Evolutionary conservation across 202 grass and related monocot genomes (phyloP), one percentile per base, ranked within the genome.

Genomic region (Bolboschoenoplectus hybrid): DNA sequence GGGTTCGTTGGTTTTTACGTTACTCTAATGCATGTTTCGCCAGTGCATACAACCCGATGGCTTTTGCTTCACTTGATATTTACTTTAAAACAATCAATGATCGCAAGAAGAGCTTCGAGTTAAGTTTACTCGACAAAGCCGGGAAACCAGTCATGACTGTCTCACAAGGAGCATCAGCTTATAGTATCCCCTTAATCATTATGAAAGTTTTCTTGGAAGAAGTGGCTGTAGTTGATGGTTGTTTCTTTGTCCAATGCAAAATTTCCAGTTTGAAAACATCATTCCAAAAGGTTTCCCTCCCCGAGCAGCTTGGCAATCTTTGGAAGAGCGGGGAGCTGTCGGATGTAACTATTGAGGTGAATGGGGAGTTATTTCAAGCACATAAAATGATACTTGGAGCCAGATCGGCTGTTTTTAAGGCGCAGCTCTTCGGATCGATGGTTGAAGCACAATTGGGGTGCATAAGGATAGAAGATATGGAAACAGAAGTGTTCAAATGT

Each of bases 381-480:
- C 71, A 74, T 74, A 26, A 5, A 3, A 32, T 19, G n/a, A 74
- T 74, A 34, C 45, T 74, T 12, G 44, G 45, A 74, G 46, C 45
- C 9, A 11, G 71, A 13, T 74, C 46, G 1, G 44, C 71, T 32
- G 45, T 49, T 74, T 74, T 74, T 51, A 34, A 49, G 68, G 17
- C 43, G 9, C 41, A 19, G 17, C 41, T 72, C 17, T 72, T 26
- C 47, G 16, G 41, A 72, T 41, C 40, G 20, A 72, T 26, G 43
- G 17, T 46, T 1, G 43, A 72, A 47, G 41, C 17, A 47, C 5
- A 46, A 72, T 19, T 10, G 43, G 0, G 7, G 41, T 45, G 11
- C 43, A 20, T 74, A 34, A 51, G 45, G 71, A 51, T 74, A 13
- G 71, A 72, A 72, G 68, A 72, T 46, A 72, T 72, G 41, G 68